Base-by-base conservation (phyloP, 768 basidiomycete species). In the Xerocomellus intermedius region DNA sequence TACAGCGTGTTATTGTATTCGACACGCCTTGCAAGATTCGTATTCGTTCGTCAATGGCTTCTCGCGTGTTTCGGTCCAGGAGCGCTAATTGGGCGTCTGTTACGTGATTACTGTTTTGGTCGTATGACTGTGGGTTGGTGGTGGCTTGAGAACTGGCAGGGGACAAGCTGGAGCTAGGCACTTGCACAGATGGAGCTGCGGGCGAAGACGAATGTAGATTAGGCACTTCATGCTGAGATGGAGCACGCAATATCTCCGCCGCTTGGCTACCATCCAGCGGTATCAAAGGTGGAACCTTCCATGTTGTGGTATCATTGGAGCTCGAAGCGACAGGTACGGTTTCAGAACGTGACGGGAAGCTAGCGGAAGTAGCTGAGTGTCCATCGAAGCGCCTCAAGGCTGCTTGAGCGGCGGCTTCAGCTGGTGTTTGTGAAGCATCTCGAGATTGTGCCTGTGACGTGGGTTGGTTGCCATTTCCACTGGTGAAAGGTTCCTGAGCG, bases 41-140 rank as follows among this genome's bases (percentile, higher is more conserved):
- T 57, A 98, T 71, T 51, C 92, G 82, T 63, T 94, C 91, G 60
- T 94, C 91, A 46, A 97, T 88, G 7, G 88, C 87, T 60, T 90
- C 88, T 50, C 89, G 77, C 26, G 90, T 91, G 37, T 86, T 66
- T 26, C 63, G 73, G 58, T 93, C 89, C 70, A 93, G 73, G 19
- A 77, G 71, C 17, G 78, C 74, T 13, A 94, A 75, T 62, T 92
- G 88, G 38, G 81, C 81, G 16, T 84, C 82, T 6, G 64, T 57
- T 13, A 59, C 24, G 38, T 42, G 60, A 36, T 16, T n/a, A 30
- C 12, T 44, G 30, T 49, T 39, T 21, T 5, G 10, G 79, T 83
- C 52, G 84, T 33, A 73, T 74, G 10, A 77, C 68, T 21, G 47
- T 37, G 41, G 21, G 28, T 28, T 51, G 16, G 22, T 51, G 16